phyloP scores from a whole-genome alignment of 495 filamentous ascomycete species.

The Cercophora newfieldiana region DNA sequence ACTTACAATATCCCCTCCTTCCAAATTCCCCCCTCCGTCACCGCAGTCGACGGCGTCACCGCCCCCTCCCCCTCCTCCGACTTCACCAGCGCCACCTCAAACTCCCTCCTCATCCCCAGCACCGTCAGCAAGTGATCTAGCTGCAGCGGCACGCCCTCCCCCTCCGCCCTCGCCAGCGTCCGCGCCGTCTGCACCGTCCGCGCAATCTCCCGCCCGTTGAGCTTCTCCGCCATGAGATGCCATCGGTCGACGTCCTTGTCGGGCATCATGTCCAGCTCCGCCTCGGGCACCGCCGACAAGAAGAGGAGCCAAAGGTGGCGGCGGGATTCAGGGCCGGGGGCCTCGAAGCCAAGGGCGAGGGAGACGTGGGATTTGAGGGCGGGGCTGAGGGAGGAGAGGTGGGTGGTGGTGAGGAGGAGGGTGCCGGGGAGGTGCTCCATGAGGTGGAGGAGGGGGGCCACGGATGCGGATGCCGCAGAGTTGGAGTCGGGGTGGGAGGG shows the following conservation, averaged over 20 bases:
- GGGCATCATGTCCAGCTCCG: not conserved
- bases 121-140: not conserved
- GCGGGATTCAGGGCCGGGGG: conserved; percentile 29
- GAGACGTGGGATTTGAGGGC: conserved; percentile 56
- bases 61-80: not conserved
- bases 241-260: conserved; percentile 4
- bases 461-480: not conserved
- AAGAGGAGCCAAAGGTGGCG: conserved; percentile 34
- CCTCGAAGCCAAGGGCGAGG: conserved; percentile 40
- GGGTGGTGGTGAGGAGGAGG: conserved; percentile 54
- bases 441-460: conserved; percentile 46
- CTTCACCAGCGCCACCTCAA: not conserved
- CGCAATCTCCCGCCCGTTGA: conserved; percentile 41
- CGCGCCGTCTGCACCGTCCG: conserved; percentile 39
- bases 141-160: not conserved
- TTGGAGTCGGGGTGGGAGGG: not conserved
- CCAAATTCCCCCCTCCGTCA: no score
- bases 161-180: conserved; percentile 35
- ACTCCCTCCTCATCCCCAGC: not conserved
- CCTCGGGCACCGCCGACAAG: conserved; percentile 11
- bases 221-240: conserved; percentile 10
- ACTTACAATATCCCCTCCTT: no score
- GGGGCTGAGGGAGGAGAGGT: conserved; percentile 53
- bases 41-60: not conserved
- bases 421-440: conserved; percentile 52